A percentile compares a stretch with the other conserved stretches of the same genome.
phyloP scores from a whole-genome alignment of 2,329 filamentous ascomycete genomes.

The Zopfia rhizophila region DNA sequence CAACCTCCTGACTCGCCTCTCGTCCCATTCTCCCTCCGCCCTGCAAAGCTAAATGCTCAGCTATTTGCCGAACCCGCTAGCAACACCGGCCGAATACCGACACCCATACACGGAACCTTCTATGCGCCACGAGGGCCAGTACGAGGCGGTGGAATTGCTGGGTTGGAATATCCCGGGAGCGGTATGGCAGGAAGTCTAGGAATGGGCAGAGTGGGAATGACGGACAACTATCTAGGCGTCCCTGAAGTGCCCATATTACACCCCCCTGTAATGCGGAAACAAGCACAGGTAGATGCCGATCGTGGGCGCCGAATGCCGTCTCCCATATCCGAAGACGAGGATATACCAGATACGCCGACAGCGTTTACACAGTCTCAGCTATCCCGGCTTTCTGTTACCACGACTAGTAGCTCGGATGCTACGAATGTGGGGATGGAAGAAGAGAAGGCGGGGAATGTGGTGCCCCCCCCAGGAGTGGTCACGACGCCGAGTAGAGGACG shows the following conservation, averaged over 20 bases:
- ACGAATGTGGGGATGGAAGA: slow-evolving; percentile 46
- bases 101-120: slow-evolving; percentile 53
- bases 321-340: slow-evolving; percentile 53
- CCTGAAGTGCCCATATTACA: slow-evolving; percentile 21
- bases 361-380: slow-evolving; percentile 50
- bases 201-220: too few relatives aligned
- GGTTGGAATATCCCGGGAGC: slow-evolving; percentile 40
- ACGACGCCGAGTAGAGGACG: slow-evolving; percentile 42
- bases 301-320: slow-evolving; percentile 51
- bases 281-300: slow-evolving; percentile 34
- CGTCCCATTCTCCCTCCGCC: slow-evolving; percentile 41
- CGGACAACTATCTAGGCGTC: slow-evolving; percentile 20
- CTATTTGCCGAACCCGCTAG: slow-evolving; percentile 33
- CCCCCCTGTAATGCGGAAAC: slow-evolving; percentile 32
- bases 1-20: slow-evolving; percentile 50
- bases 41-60: slow-evolving; percentile 45
- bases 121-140: slow-evolving; percentile 22
- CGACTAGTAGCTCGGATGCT: slow-evolving; percentile 30
- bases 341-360: slow-evolving; percentile 48
- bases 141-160: slow-evolving; percentile 33
- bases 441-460: slow-evolving; percentile 18
- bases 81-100: slow-evolving; percentile 48
- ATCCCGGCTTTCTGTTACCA: slow-evolving; percentile 49
- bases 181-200: slow-evolving; percentile 38
- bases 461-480: slow-evolving; percentile 21